Evolutionary conservation across 176 grass and related monocot species (phyloP), one percentile per base, ranked within the genome.

Genomic region (Saccharum spontaneum): DNA sequence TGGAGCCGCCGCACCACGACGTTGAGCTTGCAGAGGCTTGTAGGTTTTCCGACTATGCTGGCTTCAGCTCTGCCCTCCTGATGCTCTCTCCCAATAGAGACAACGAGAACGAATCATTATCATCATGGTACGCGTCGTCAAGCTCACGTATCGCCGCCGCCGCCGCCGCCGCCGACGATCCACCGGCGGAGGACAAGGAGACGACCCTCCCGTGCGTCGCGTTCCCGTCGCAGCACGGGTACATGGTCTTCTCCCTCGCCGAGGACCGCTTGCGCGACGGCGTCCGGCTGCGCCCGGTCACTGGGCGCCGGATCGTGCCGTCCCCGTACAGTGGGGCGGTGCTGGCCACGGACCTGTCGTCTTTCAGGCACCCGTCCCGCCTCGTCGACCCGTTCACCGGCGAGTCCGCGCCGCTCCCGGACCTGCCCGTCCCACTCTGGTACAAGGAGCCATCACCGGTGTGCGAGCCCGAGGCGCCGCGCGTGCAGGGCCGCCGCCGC

Each of bases 361-460:
- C 12, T 2, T 72, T 65, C 79, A 72, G 61, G 45, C 40, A 82
- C 71, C 46, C 46, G 46, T 87, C 78, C 23, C 45, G 16, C 10
- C 78, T 82, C 62, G 37, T 87, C 8, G 62, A 87, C 48, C 71
- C 71, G 13, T 87, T 87, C 78, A 76, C 61, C 26, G 37, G 78
- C 18, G 71, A 87, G 71, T 50, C 13, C 18, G 33, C 71, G 85
- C 46, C 71, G 24, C 85, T 87, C 18, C 85, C 85, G 12, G 78
- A 82, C 85, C 71, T 87, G 36, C 85, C 85, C 36, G 4, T 87
- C 46, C 85, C 85, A 3, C 11, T 82, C 37, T 66, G 24, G 8
- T 71, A 87, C 61, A 67, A 10, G 71, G 9, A 50, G 46, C 78
- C 79, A 2, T 59, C 33, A 37, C 8, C 36, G 36, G 60, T 28